Evolutionary conservation across 1,284 basidiomycete genomes (phyloP), one percentile per base, ranked within the genome.

Genomic region (Moniliella sp.): DNA sequence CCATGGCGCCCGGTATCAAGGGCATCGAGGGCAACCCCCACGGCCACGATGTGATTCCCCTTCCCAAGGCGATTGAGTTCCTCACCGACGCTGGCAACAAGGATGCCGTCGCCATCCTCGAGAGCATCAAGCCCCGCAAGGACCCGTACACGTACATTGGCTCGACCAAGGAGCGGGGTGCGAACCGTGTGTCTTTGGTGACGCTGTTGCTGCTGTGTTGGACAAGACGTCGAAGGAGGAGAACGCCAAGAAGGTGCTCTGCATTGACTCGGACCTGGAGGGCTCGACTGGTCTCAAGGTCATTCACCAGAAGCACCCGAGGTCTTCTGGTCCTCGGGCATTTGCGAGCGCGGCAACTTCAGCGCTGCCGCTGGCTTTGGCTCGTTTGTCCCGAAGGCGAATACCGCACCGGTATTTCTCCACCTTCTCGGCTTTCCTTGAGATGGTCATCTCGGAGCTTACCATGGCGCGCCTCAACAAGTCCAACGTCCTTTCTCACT

Each of bases 231-330:
- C 29, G 12, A 31, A 32, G 25, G 23, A 32, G 21, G 31, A 32
- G 31, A 26, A 25, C 31, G 25, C 21, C 18, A 31, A 31, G 29
- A 32, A 32, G 31, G 31, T 25, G 23, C 71, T 81, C 70, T 76
- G 79, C 40, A 79, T 82, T 40, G 79, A 82, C 57, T 77, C 76
- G 48, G 78, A 82, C 55, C 64, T 82, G 28, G 78, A 81, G 64
- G 78, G 78, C 17, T 82, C 78, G 0, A 82, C 78, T 15, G 78
- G 78, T 40, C 62, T 82, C 43, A 80, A 78, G 62, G 72, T 68
- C 31, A 82, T 82, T 43, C 78, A 80, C 62, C 71, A 77, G 62
- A 78, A 77, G 61, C 77, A 81, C 79, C 78, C 2, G 78, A 81
- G 53, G 76, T 82, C 14, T 82, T 81, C 59, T 46, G 80, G 28